Conservation (phyloP, 202 grass and related monocot genomes). For the Carex sylvatica region DNA sequence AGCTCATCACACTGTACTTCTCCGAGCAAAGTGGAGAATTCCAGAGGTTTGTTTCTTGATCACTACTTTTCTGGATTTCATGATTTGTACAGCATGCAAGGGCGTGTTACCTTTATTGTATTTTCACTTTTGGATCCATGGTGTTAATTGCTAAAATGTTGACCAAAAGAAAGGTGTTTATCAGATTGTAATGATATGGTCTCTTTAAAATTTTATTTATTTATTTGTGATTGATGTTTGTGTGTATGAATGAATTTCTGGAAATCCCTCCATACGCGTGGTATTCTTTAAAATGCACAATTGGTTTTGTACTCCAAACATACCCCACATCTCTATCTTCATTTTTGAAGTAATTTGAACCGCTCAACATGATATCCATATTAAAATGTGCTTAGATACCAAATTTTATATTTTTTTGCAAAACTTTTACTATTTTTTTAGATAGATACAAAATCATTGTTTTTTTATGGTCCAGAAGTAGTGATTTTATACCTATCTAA, state of each 20-base stretch:
- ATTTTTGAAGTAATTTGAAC: too few species aligned
- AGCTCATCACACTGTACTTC: constrained; percentile 71
- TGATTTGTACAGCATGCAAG: neutral
- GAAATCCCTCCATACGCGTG: neutral
- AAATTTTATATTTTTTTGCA: too few species aligned
- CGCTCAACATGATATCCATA: too few species aligned
- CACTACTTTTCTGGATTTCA: constrained; percentile 5
- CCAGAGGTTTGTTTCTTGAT: constrained; percentile 58
- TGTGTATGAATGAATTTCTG: too few species aligned
- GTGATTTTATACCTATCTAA: too few species aligned
- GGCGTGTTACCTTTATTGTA: neutral
- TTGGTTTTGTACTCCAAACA: too few species aligned
- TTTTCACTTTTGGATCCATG: neutral
- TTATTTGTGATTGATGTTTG: neutral
- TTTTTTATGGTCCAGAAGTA: too few species aligned
- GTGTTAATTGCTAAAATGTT: neutral
- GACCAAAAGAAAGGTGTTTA: neutral
- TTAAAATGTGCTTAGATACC: too few species aligned
- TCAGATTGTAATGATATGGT: neutral
- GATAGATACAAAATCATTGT: too few species aligned
- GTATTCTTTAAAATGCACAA: neutral
- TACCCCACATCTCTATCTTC: too few species aligned
- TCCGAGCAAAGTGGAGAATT: constrained; percentile 64
- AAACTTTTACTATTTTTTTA: too few species aligned
- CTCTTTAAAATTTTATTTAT: neutral